These are phyloP conservation scores for Cephaloascus fragrans DNA, from an alignment of 805 yeast genomes.

Conservation along the genomic window DNA sequence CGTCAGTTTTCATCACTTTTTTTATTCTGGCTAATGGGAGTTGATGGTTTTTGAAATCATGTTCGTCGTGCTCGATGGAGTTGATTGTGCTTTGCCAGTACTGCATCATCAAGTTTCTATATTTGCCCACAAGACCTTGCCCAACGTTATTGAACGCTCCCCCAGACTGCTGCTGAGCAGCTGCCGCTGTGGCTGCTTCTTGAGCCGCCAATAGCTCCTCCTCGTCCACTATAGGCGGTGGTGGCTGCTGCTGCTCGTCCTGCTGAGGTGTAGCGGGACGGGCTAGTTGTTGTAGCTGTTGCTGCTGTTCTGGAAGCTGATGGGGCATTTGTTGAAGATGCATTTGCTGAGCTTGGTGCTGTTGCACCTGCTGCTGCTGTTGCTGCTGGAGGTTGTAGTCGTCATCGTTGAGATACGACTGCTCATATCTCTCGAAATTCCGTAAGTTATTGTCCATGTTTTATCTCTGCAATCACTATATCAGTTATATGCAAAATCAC, in stretches of 20 bases:
- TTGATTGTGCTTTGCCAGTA: constrained; percentile 97
- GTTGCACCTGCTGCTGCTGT: constrained; percentile 1
- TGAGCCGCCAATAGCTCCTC: constrained; percentile 33
- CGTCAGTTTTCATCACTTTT: constrained; percentile 96
- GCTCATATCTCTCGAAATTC: neutral
- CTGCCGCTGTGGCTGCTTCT: constrained; percentile 36
- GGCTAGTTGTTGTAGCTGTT: constrained; percentile 4
- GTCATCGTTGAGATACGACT: neutral
- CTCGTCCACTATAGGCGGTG: constrained; percentile 21
- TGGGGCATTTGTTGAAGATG: too few species aligned
- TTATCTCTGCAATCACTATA: too few species aligned
- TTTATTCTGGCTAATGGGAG: constrained; percentile 93
- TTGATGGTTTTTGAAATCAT: constrained; percentile 89
- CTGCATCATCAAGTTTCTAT: constrained; percentile 83
- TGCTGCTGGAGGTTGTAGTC: neutral
- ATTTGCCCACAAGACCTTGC: constrained; percentile 77
- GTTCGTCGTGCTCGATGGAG: constrained; percentile 78
- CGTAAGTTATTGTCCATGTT: neutral
- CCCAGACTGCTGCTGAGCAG: constrained; percentile 36
- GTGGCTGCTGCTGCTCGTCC: constrained; percentile 19
- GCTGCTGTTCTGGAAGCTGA: too few species aligned
- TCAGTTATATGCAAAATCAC: too few species aligned
- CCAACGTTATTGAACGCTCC: constrained; percentile 85
- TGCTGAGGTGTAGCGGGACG: constrained; percentile 4
- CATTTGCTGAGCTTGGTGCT: constrained; percentile 2